Base-by-base conservation (phyloP, 345 rosid genomes). In the Ceriops zippeliana region DNA sequence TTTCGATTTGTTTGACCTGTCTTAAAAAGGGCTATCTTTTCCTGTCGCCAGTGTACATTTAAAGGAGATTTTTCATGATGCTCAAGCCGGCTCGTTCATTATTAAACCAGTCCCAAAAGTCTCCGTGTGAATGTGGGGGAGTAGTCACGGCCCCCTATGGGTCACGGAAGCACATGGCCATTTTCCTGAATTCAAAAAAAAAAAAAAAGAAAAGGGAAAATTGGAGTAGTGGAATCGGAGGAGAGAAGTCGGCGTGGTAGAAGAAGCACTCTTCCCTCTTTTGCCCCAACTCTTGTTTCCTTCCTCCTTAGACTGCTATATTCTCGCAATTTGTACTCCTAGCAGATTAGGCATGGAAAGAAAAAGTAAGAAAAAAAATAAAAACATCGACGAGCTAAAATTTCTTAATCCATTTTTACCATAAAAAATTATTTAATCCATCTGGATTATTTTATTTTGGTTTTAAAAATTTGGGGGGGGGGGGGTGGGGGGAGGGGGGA, bases 1-100 rank as follows among this genome's bases (percentile, higher is more conserved):
- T 1, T 73, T 67, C 35, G 67, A 75, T 47, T 74, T 57, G 58
- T 71, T 77, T 77, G 75, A 73, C 78, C 60, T 75, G 76, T 67
- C 74, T 17, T 26, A 30, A 28, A 60, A 30, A 31, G 46, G 65
- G 52, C 69, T 26, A 37, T 59, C 57, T 53, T 60, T 73, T 75
- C 69, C 72, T 66, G 73, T 66, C 68, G 58, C 51, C 64, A 54
- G 69, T 72, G 61, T 46, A 24, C 4, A 42, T 28, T 59, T 49
- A 51, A 71, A 68, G 60, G 52, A 63, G 53, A 38, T 51, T 69
- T 52, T 58, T 61, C 77, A 65, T 66, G 65, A 27, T 6, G 42
- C 71, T 53, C 62, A 75, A 72, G 49, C 71, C 51, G n/a, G 16
- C 49, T 10, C 10, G 58, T 49, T 52, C 66, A 42, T 42, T 16